phyloP scores from a whole-genome alignment of 2,329 filamentous ascomycete species.

The Aureobasidium sp. region DNA sequence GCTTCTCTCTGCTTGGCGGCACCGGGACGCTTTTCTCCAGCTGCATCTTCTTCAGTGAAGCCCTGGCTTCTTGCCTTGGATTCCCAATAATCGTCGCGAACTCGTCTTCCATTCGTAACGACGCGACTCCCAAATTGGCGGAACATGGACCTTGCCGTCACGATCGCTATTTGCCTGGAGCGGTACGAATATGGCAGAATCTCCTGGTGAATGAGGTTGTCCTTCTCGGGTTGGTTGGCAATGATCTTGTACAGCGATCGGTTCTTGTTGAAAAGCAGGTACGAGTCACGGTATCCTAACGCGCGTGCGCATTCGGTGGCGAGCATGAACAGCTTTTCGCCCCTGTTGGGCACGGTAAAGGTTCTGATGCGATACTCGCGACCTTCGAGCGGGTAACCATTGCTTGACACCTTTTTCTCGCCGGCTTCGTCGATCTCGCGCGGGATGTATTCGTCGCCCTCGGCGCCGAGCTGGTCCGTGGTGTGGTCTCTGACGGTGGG shows the following conservation, averaged over 20 bases:
- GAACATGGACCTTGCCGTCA: constrained; percentile 97
- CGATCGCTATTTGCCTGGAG: constrained; percentile 96
- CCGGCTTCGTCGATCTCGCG: constrained; percentile 88
- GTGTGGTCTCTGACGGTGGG: constrained; percentile 96
- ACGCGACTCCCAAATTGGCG: constrained; percentile 94
- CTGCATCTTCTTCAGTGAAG: constrained; percentile 92
- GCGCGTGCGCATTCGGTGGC: constrained; percentile 95
- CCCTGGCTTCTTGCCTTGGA: constrained; percentile 94
- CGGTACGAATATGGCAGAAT: constrained; percentile 95
- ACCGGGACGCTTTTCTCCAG: constrained; percentile 91
- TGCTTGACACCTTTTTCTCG: constrained; percentile 83
- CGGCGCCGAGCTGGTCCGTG: constrained; percentile 83
- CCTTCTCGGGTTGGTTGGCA: constrained; percentile 89
- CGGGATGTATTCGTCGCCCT: constrained; percentile 89
- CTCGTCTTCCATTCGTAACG: constrained; percentile 79
- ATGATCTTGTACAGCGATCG: constrained; percentile 96
- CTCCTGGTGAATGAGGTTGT: constrained; percentile 89
- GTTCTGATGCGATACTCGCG: constrained; percentile 90
- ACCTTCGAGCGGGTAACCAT: constrained; percentile 72
- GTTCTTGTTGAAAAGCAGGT: constrained; percentile 97
- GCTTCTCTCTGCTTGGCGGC: constrained; percentile 83
- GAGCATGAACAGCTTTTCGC: constrained; percentile 95
- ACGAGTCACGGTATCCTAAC: constrained; percentile 92
- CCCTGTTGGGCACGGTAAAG: constrained; percentile 84
- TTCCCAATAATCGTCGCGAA: constrained; percentile 98